Evolutionary conservation across 805 yeast species (phyloP).

Genomic region (Tetrapisispora nanseiensis): DNA sequence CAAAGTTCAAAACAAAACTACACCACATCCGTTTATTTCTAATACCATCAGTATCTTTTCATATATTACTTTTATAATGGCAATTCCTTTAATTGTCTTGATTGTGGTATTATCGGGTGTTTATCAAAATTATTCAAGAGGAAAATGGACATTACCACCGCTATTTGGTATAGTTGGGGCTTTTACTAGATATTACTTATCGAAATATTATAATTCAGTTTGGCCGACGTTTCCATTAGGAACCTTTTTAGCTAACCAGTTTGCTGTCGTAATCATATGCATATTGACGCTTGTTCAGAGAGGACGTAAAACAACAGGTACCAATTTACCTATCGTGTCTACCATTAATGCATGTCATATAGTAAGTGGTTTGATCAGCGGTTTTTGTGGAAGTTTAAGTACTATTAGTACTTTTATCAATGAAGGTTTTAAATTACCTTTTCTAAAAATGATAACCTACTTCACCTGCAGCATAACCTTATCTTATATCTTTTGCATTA

Average conservation of each 20-base stretch:
- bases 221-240: constrained; percentile 44
- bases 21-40: constrained; percentile 2
- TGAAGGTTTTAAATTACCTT: constrained; percentile 41
- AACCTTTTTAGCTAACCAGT: constrained; percentile 40
- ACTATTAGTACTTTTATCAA: constrained; percentile 72
- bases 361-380: constrained; percentile 46
- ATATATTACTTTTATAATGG: constrained; percentile 1
- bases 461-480: constrained; percentile 37
- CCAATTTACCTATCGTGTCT: constrained; percentile 25
- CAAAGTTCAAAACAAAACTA: too few relatives aligned
- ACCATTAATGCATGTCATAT: constrained; percentile 38
- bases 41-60: constrained; percentile 2
- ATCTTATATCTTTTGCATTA: constrained; percentile 41
- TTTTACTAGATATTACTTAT: constrained; percentile 43
- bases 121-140: constrained; percentile 39
- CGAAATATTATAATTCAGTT: constrained; percentile 39
- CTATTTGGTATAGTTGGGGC: constrained; percentile 70
- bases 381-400: constrained; percentile 62
- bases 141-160: constrained; percentile 57
- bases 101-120: constrained; percentile 25
- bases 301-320: constrained; percentile 28
- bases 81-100: constrained; percentile 21
- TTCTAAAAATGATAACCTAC: constrained; percentile 39
- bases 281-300: constrained; percentile 25
- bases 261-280: constrained; percentile 27